Evolutionary conservation across 1,139 yeast genomes (phyloP), one percentile per base, ranked within the genome.

Genomic region (Meyerozyma smithsonii): DNA sequence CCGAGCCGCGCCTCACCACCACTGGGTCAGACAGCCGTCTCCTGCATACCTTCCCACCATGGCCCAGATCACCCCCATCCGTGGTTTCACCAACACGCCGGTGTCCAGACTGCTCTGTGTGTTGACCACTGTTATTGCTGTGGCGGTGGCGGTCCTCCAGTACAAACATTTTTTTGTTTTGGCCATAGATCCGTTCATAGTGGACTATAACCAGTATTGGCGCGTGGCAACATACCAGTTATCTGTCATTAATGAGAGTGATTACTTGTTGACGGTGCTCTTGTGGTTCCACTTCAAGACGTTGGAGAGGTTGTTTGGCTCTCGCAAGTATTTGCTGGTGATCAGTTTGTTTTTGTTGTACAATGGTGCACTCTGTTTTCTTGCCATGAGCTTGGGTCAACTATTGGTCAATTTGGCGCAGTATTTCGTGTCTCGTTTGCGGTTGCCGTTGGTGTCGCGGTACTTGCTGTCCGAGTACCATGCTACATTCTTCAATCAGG

Each of bases 171-270:
- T 70, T 37, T 77, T 79, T 47, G 61, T 64, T 28, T 62, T 81
- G 32, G 62, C 77, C 17, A 68, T 81, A 35, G 76, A 72, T 37
- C 92, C 92, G 4, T 79, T 76, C 49, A 66, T 85, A 14, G 51
- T 69, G 10, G 67, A 72, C 42, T 84, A 85, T 69, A 51, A 61
- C 36, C 94, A 85, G 51, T 81, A 75, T 58, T 84, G 92, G 89
- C 63, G 94, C 37, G 49, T 83, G 11, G 38, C 72, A 4, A 58
- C 78, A 3, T 75, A 70, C 54, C 92, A 81, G 53, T 40, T 76
- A 18, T 64, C 78, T 4, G 84, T 75, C 44, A 64, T 74, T 36
- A 83, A 81, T 51, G 89, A 84, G 56, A 76, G 86, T 2, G 88
- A 84, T 52, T 81, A 77, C 39, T 54, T 84, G 15, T 48, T 84